Base-by-base conservation (phyloP, 2,329 filamentous ascomycete species). In the Fusarium albosuccineum region DNA sequence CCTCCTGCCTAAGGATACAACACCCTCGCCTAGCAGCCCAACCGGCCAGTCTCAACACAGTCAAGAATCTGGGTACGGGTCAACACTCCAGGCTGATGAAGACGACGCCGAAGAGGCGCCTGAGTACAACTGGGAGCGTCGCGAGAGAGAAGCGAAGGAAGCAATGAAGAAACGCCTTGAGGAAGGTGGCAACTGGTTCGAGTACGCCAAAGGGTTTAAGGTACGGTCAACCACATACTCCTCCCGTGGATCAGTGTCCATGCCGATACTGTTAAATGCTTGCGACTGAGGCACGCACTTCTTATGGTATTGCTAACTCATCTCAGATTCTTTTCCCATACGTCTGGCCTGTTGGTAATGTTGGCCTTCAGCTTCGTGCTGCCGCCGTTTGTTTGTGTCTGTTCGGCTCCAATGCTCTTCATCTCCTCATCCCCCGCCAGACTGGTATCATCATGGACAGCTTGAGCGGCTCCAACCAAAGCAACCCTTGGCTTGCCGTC, bases 361-460 rank as follows among this genome's bases (percentile, higher is more conserved):
- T 82, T 54, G 77, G 80, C 13, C 84, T 96, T 16, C 92, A 96
- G 75, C 76, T 91, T 16, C 89, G 89, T 55, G 86, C 92, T 17
- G 80, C 86, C 10, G 82, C 92, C 5, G 89, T 96, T 44, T 85
- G 86, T 1, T 42, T 92, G 2, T 91, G 91, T 68, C 82, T 96
- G 22, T 76, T 94, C n/a, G 81, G 84, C 52, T 87, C 89, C 57
- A 93, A 94, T 67, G 87, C 87, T 6, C 81, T 97, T 50, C 92
- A 94, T 70, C 82, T 97, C 13, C 80, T 97, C 41, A 88, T 93
- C 33, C 93, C 93, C n/a, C 86, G 91, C 17, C 92, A 96, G 74
- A 87, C 95, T 33, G 93, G 93, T 66, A 88, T 92, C 60, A 89
- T 97, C 66, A 90, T 92, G 66, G 88, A 96, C 72, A 87, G 87